phyloP scores from a whole-genome alignment of 345 rosid genomes.

The Sapria himalayana region DNA sequence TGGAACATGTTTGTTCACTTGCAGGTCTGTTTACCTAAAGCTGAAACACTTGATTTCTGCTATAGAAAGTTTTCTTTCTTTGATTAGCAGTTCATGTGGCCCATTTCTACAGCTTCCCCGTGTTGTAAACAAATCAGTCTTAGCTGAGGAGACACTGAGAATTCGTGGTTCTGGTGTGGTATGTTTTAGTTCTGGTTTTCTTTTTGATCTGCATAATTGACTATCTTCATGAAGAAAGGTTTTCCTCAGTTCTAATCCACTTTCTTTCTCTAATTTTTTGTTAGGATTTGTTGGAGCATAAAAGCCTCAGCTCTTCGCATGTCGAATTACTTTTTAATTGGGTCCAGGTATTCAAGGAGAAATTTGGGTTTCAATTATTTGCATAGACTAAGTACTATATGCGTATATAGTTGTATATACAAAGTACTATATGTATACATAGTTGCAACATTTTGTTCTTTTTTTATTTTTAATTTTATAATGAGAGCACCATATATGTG shows the following conservation, averaged over 20 bases:
- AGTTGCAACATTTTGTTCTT: too few relatives aligned
- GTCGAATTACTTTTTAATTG: slow-evolving; percentile 50
- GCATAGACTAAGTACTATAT: too few relatives aligned
- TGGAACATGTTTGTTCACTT: slow-evolving; percentile 80
- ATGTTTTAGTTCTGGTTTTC: slow-evolving; percentile 13
- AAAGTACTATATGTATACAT: too few relatives aligned
- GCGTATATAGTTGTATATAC: too few relatives aligned
- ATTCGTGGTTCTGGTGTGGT: slow-evolving; percentile 31
- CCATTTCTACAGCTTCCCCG: slow-evolving; percentile 47
- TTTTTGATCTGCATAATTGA: slow-evolving; percentile 1
- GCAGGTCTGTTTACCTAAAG: slow-evolving; percentile 44
- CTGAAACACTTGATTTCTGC: too few relatives aligned
- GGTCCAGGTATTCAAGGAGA: slow-evolving; percentile 74
- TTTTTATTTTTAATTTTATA: too few relatives aligned
- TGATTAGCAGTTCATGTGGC: background rate
- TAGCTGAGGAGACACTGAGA: slow-evolving; percentile 40
- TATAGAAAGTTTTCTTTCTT: slow-evolving; percentile 4
- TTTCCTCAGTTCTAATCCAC: too few relatives aligned
- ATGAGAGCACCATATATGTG: too few relatives aligned
- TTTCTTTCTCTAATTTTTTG: too few relatives aligned
- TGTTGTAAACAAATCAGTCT: slow-evolving; percentile 27
- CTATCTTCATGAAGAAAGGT: too few relatives aligned
- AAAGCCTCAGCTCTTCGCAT: slow-evolving; percentile 15
- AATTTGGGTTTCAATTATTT: too few relatives aligned
- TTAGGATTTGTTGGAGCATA: too few relatives aligned